Percentiles rank a stretch among this genome's conserved stretches.
These are phyloP conservation scores for Globisporangium orthogonon DNA, from an alignment of 352 stramenopile species.

Conservation along the genomic window DNA sequence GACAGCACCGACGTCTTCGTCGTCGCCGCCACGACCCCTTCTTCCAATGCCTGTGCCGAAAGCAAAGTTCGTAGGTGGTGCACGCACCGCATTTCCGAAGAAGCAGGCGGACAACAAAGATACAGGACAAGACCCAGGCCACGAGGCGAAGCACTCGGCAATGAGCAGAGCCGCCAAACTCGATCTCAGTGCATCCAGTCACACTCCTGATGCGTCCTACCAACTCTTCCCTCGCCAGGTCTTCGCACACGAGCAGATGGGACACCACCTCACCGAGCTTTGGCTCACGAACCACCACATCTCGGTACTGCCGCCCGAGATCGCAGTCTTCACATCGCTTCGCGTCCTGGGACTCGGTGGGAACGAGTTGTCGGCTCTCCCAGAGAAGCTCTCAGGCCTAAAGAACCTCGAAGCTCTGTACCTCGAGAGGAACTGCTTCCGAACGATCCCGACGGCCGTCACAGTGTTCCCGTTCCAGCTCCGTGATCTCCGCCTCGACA, in stretches of 20 bases:
- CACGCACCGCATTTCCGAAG: neutral
- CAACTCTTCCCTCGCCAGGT: slow-evolving; percentile 40
- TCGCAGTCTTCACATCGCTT: slow-evolving; percentile 35
- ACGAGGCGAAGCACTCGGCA: neutral
- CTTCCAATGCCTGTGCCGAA: no score
- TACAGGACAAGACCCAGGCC: neutral
- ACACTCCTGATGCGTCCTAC: slow-evolving; percentile 4
- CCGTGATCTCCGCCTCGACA: slow-evolving; percentile 44
- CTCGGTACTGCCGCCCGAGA: slow-evolving; percentile 31
- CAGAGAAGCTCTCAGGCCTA: slow-evolving; percentile 28
- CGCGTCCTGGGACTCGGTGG: slow-evolving; percentile 50
- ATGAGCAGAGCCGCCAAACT: slow-evolving; percentile 22
- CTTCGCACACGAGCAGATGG: slow-evolving; percentile 21
- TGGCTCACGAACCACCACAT: slow-evolving; percentile 68
- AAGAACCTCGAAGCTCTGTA: slow-evolving; percentile 44
- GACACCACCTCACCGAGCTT: slow-evolving; percentile 37
- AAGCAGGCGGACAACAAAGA: neutral
- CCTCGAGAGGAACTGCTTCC: slow-evolving; percentile 57
- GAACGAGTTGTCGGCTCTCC: slow-evolving; percentile 44
- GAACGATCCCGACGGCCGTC: slow-evolving; percentile 25
- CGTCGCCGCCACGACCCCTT: no score
- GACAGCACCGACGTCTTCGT: no score
- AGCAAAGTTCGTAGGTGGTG: no score
- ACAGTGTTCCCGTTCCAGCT: slow-evolving; percentile 28
- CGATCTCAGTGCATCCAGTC: slow-evolving; percentile 29